phyloP scores from a whole-genome alignment of 1,284 basidiomycete species.

The Trametes pubescens region DNA sequence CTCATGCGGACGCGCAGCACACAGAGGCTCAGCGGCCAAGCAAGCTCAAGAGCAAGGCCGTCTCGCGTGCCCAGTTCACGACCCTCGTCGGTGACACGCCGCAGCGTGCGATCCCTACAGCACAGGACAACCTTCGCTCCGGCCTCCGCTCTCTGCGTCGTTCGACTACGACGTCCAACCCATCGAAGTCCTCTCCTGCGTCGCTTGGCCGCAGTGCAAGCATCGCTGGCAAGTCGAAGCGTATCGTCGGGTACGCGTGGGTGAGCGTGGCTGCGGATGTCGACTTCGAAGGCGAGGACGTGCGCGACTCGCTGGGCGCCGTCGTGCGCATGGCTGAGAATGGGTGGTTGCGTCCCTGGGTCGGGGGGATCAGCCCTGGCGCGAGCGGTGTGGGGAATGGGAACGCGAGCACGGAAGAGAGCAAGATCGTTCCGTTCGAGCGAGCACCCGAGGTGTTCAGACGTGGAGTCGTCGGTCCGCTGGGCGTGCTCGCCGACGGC shows the following conservation, averaged over 20 bases:
- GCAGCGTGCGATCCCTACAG: conserved; percentile 67
- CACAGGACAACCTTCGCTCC: conserved; percentile 74
- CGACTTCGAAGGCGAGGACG: conserved; percentile 81
- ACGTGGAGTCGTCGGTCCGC: conserved; percentile 38
- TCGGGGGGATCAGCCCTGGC: conserved; percentile 8
- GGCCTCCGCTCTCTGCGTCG: conserved; percentile 69
- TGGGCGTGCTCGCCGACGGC: conserved; percentile 43
- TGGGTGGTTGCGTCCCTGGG: conserved; percentile 39
- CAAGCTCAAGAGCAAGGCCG: conserved; percentile 32
- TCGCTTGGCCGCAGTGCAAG: conserved; percentile 22
- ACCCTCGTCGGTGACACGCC: conserved; percentile 77
- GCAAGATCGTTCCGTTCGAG: conserved; percentile 59
- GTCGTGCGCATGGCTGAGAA: conserved; percentile 58
- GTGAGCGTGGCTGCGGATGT: conserved; percentile 76
- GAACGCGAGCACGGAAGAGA: conserved; percentile 27
- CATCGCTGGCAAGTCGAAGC: conserved; percentile 30
- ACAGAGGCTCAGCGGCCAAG: conserved; percentile 15
- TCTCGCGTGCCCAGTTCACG: conserved; percentile 65
- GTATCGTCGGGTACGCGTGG: conserved; percentile 76
- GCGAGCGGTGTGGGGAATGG: no score
- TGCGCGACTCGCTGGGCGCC: conserved; percentile 68
- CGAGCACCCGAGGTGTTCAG: conserved; percentile 64
- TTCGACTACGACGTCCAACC: conserved; percentile 40
- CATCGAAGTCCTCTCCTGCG: conserved; percentile 21
- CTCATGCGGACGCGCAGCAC: conserved; percentile 12